Percentiles rank a stretch among this genome's conserved stretches.
phyloP scores from a whole-genome alignment of 768 basidiomycete species.

The Collybia nuda region DNA sequence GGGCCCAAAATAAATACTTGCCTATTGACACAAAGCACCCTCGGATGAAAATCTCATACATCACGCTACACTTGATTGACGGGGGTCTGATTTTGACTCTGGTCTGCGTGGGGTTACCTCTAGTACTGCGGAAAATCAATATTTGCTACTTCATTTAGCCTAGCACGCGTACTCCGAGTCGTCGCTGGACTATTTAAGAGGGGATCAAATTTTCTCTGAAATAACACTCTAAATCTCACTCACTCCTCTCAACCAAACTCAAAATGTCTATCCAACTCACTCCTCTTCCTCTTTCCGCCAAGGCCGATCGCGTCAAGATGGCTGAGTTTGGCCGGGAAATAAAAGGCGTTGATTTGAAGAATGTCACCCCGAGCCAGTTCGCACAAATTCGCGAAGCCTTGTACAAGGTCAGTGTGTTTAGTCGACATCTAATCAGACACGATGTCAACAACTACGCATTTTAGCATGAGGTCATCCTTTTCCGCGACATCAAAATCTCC shows the following conservation, averaged over 20 bases:
- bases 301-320: slow-evolving; percentile 67
- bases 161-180: no score
- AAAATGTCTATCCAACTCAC: slow-evolving; percentile 66
- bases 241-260: neutral
- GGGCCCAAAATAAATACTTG: no score
- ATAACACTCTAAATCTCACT: no score
- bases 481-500: slow-evolving; percentile 63
- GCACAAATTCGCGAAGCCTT: slow-evolving; percentile 66
- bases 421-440: neutral
- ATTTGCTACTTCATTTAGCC: no score
- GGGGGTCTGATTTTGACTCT: no score
- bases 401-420: slow-evolving; percentile 59
- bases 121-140: no score
- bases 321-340: slow-evolving; percentile 75
- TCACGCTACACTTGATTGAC: no score
- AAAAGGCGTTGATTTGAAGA: slow-evolving; percentile 66
- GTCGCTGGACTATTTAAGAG: no score
- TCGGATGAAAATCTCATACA: no score
- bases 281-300: slow-evolving; percentile 68
- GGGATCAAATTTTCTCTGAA: no score
- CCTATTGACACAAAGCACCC: no score
- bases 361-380: slow-evolving; percentile 60
- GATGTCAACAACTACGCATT: neutral
- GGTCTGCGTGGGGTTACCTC: no score
- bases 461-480: slow-evolving; percentile 73